These are phyloP conservation scores for Flaveria sonorensis DNA, from an alignment of 129 eudicot species.

Conservation along the genomic window DNA sequence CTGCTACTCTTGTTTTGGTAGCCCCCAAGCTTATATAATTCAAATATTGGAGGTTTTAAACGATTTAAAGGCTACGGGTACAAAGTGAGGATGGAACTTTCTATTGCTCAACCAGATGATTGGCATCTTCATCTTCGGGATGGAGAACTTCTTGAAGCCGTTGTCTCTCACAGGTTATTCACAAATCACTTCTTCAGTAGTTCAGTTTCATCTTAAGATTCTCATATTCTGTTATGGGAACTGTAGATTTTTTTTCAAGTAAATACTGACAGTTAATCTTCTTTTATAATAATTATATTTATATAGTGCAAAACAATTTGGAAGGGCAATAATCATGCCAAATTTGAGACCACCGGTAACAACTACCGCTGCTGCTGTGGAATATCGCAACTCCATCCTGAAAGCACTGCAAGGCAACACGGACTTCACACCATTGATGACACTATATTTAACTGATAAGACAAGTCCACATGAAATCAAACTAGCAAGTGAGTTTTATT, in stretches of 20 bases:
- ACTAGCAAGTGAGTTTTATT: slow-evolving; percentile 74
- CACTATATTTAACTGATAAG: slow-evolving; percentile 85
- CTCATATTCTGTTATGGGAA: not conserved
- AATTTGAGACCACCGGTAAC: slow-evolving; percentile 90
- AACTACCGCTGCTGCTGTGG: slow-evolving; percentile 73
- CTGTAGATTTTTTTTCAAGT: not conserved
- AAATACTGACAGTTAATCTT: slow-evolving; percentile 1
- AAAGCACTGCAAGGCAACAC: slow-evolving; percentile 60
- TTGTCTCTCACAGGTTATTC: slow-evolving; percentile 76
- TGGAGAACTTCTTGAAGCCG: slow-evolving; percentile 85
- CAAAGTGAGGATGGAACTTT: slow-evolving; percentile 66
- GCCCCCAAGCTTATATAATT: slow-evolving; percentile 42
- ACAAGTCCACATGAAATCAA: slow-evolving; percentile 85
- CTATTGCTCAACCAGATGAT: slow-evolving; percentile 91
- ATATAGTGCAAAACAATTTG: slow-evolving; percentile 72
- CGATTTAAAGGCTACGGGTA: slow-evolving; percentile 28
- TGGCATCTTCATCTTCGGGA: slow-evolving; percentile 99
- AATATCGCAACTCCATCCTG: slow-evolving; percentile 66
- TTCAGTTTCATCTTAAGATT: slow-evolving; percentile 6
- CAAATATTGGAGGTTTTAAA: slow-evolving; percentile 31
- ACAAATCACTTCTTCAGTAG: slow-evolving; percentile 6
- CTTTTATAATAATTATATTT: not conserved
- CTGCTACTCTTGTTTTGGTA: slow-evolving; percentile 26
- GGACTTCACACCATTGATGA: slow-evolving; percentile 92
- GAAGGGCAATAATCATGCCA: slow-evolving; percentile 97